Percentiles rank a stretch among this genome's conserved stretches.
These are phyloP conservation scores for Gloeostereum incarnatum DNA, from an alignment of 768 basidiomycete species.

Conservation along the genomic window DNA sequence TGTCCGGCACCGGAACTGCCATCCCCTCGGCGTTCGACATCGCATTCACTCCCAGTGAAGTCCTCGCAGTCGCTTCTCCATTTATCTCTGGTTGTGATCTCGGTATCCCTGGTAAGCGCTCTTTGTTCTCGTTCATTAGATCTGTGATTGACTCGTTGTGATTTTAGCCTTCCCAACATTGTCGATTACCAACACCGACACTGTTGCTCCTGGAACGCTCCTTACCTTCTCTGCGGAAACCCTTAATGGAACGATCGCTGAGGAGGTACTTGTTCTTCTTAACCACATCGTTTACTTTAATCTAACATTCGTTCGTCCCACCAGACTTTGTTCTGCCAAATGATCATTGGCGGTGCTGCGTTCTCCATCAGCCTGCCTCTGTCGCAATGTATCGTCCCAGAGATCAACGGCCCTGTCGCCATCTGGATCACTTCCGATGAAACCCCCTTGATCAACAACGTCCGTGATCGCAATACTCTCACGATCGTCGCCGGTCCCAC, in stretches of 20 bases:
- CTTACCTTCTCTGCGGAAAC: conserved; percentile 53
- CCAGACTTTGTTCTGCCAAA: conserved; percentile 63
- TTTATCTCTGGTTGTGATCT: conserved; percentile 67
- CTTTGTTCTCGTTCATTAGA: background rate
- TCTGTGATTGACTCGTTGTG: background rate
- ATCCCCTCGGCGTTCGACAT: conserved; percentile 70
- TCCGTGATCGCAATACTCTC: conserved; percentile 41
- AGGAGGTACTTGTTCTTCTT: conserved; percentile 23
- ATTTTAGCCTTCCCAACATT: conserved; percentile 48
- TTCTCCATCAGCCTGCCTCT: conserved; percentile 51
- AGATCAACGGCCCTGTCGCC: conserved; percentile 65
- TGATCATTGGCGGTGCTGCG: conserved; percentile 56
- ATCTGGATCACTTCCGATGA: conserved; percentile 58
- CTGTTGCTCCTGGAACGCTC: conserved; percentile 44
- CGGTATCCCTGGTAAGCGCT: conserved; percentile 40
- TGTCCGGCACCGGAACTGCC: conserved; percentile 45
- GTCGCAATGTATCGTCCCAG: conserved; percentile 52
- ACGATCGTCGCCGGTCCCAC: conserved; percentile 65
- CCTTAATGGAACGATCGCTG: conserved; percentile 37
- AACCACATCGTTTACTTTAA: background rate
- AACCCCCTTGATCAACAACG: conserved; percentile 57
- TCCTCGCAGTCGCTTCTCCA: conserved; percentile 56
- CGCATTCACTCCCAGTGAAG: conserved; percentile 56
- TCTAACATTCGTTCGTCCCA: conserved; percentile 3
- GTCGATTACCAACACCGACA: conserved; percentile 53